Evolutionary conservation across 1,284 basidiomycete genomes (phyloP), one percentile per base, ranked within the genome.

Genomic region (Ceraceosorus bombacis): DNA sequence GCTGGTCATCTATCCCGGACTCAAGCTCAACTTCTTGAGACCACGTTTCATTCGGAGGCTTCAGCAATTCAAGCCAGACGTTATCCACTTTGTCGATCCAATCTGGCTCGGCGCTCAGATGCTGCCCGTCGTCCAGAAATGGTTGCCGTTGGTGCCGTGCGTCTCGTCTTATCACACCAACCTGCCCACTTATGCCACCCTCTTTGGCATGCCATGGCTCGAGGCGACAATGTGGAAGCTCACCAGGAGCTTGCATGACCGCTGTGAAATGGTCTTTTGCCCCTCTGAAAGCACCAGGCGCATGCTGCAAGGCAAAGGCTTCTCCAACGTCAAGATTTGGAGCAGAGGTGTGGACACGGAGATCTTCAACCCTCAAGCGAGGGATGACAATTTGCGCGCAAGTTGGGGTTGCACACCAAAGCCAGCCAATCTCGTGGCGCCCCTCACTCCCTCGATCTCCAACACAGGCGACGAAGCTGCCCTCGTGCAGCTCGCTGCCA

Each of bases 21-120:
- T 84, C 52, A 83, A 82, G 73, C 79, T 84, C 67, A 84, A 84
- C 74, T 84, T 84, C 65, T 78, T 83, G 53, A 80, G 82, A 1
- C 82, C 82, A 1, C 79, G 80, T 49, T 83, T 84, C 68, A 71
- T 83, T 56, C 73, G 78, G n/a, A 77, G 80, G 13, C 59, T 80
- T 36, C 70, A 73, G 48, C 77, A 78, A 46, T 79, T 80, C 70
- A 70, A 82, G 62, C 82, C 83, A 1, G 83, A 84, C 64, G 81
- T 84, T 6, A 80, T 76, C 50, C 75, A 77, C 63, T 77, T 76
- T 60, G 72, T 78, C 53, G 82, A 82, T 66, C 82, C 83, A 0
- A 83, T 84, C 59, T 84, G 82, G 82, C 79, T 83, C 9, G 82
- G 82, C 9, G 78, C 78, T 5, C 72, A 77, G 60, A 71, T 74